Base-by-base conservation (phyloP, 225 moss, liverwort and hornwort genomes). In the Physcomitrium patens region DNA sequence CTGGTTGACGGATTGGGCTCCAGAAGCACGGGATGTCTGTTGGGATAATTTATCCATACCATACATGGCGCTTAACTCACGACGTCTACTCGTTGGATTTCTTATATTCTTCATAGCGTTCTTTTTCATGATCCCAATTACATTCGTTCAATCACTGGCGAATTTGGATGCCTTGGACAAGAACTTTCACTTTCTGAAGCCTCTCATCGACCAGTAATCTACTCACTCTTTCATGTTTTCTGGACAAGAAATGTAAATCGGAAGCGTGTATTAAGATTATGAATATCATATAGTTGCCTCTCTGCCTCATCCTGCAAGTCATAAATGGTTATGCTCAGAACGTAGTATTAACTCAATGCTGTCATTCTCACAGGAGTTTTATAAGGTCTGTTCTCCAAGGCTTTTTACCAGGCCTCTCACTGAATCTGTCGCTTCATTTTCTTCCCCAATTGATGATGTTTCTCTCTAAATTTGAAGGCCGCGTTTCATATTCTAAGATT, bases 1-100 rank as follows among this genome's bases (percentile, higher is more conserved):
- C 31, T 97, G 96, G 96, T 74, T 97, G 79, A 97, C 96, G 46
- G 87, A 91, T 20, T 91, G 88, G 94, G 96, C 96, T 67, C 96
- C 96, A 41, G 94, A 97, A 81, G 89, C 96, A 51, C 85, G 87
- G 12, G 96, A 97, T 79, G 87, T 97, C 3, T 91, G 80, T 65
- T 97, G 96, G 96, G 84, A 85, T 43, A 97, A 97, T 68, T 67
- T 97, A 65, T 85, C 96, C 0, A 86, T 90, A 51, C 94, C 86
- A 18, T 90, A 97, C 61, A 82, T 89, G 70, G 86, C 82, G 58
- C 75, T 94, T 6, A 92, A 85, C 46, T 88, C 91, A 23, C 80
- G 94, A 78, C 88, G 76, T 31, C 77, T 94, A 9, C 58, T 80
- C 9, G 86, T 91, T 27, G 53, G 71, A 31, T 74, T 73, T 57